These are phyloP conservation scores for Didymella pinodella DNA, from an alignment of 2,329 filamentous ascomycete genomes.

Conservation along the genomic window DNA sequence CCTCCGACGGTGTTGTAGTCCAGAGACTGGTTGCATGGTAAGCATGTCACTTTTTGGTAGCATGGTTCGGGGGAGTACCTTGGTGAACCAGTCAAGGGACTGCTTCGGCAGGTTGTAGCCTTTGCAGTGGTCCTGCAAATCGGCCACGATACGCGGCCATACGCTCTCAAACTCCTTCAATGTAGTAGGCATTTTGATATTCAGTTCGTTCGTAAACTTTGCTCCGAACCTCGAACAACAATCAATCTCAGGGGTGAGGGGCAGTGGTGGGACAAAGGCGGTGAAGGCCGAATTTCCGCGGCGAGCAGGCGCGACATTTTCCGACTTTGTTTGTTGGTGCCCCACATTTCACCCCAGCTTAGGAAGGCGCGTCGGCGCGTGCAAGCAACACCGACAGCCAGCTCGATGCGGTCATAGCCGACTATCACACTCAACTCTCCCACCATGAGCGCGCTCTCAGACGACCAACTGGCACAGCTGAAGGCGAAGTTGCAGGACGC, in stretches of 20 bases:
- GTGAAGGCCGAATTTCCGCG: constrained; percentile 31
- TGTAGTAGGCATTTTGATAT: constrained; percentile 69
- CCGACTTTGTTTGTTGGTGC: constrained; percentile 33
- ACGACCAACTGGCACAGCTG: constrained; percentile 64
- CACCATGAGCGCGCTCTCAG: constrained; percentile 47
- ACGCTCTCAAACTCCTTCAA: constrained; percentile 88
- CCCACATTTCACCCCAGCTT: constrained; percentile 21
- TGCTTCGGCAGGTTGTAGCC: constrained; percentile 83
- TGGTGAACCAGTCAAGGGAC: constrained; percentile 85
- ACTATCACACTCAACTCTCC: constrained; percentile 17
- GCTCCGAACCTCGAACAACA: constrained; percentile 6
- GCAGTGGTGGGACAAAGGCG: constrained; percentile 24
- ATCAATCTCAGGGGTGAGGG: constrained; percentile 22
- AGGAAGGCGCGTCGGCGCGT: constrained; percentile 36
- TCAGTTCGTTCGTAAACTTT: not conserved
- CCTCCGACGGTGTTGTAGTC: constrained; percentile 88
- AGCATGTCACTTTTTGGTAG: constrained; percentile 23
- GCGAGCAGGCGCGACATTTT: constrained; percentile 26
- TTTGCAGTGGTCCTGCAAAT: constrained; percentile 79
- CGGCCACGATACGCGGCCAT: constrained; percentile 85
- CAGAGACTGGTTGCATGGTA: constrained; percentile 67
- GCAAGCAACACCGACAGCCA: constrained; percentile 17
- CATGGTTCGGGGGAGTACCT: constrained; percentile 59
- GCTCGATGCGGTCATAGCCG: constrained; percentile 23
- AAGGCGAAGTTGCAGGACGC: constrained; percentile 82